Base-by-base conservation (phyloP, 1,284 basidiomycete genomes). In the Xerocomus nothofagi region DNA sequence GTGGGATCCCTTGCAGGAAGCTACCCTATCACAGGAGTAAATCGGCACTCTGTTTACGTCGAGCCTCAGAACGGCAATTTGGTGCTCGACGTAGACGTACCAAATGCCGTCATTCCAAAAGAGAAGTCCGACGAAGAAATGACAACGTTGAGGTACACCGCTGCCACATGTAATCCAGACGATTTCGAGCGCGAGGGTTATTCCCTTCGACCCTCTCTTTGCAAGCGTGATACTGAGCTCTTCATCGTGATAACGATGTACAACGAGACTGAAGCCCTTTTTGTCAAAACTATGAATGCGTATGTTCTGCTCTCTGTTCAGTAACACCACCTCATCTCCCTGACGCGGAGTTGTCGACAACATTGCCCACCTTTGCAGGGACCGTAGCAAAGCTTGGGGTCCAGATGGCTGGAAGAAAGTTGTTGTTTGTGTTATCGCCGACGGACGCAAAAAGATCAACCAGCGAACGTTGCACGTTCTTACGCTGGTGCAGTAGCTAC, bases 161-260 rank as follows among this genome's bases (percentile, higher is more conserved):
- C 93, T 40, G 93, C 93, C 4, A 97, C 94, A 0, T 94, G 91
- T 66, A 94, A 98, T 68, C 94, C 94, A 4, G 93, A 98, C 54
- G 81, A 91, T 38, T 93, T 93, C 68, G 83, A 84, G 80, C 69
- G 75, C 26, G 79, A 79, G 47, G 84, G 86, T 54, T 95, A 93
- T 70, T 83, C 87, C 2, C 79, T 97, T 14, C 76, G 93, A 20
- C 93, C 85, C n/a, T 93, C 87, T 68, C 78, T 96, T 2, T 84
- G 84, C 61, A 84, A 85, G 20, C 85, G 94, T 37, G 81, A 85
- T 56, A 98, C 95, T 0, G 95, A 98, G 71, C 78, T 98, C 7
- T 91, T 98, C 67, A 94, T 98, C 61, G 91, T 93, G 43, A 91
- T 93, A 88, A 93, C 91, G 38, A 93, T 93, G 88, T 93, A 98